phyloP scores from a whole-genome alignment of 768 basidiomycete genomes.

The Lactarius sp. region DNA sequence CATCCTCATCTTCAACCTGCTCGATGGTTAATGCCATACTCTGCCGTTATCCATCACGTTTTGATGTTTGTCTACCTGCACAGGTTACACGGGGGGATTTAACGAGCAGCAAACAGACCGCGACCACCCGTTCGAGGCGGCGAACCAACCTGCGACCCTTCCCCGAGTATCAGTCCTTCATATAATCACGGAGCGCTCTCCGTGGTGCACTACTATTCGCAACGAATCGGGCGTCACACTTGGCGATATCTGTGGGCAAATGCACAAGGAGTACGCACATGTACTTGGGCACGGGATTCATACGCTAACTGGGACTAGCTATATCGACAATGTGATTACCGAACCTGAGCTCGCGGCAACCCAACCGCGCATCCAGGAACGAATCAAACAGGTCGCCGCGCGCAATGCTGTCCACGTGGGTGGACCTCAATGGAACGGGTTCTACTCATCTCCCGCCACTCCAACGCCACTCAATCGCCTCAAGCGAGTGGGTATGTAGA shows the following conservation, averaged over 20 bases:
- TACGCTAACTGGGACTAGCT: conserved; percentile 39
- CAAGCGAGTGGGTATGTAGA: conserved; percentile 57
- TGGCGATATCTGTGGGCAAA: conserved; percentile 62
- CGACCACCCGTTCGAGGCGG: conserved; percentile 46
- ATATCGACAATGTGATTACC: conserved; percentile 62
- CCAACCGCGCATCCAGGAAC: conserved; percentile 62
- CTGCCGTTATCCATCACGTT: neutral
- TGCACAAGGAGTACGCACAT: conserved; percentile 67
- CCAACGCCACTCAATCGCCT: conserved; percentile 44
- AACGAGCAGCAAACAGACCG: conserved; percentile 55
- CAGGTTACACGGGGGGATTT: conserved; percentile 60
- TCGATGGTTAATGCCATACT: conserved; percentile 45
- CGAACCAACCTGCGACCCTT: conserved; percentile 38
- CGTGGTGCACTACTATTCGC: conserved; percentile 75
- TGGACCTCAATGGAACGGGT: conserved; percentile 37
- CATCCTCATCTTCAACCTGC: conserved; percentile 68
- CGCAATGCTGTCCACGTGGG: conserved; percentile 30
- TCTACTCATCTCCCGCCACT: conserved; percentile 45
- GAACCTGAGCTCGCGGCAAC: conserved; percentile 60
- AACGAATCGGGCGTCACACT: conserved; percentile 73
- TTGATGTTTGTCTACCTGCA: neutral
- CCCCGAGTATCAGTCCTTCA: conserved; percentile 37
- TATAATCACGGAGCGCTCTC: conserved; percentile 45
- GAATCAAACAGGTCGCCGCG: conserved; percentile 58
- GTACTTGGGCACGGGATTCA: conserved; percentile 5